Percentiles rank a stretch among this genome's conserved stretches.
Evolutionary conservation across 2,329 filamentous ascomycete genomes (phyloP).

Genomic region (Colletotrichum theobromicola): DNA sequence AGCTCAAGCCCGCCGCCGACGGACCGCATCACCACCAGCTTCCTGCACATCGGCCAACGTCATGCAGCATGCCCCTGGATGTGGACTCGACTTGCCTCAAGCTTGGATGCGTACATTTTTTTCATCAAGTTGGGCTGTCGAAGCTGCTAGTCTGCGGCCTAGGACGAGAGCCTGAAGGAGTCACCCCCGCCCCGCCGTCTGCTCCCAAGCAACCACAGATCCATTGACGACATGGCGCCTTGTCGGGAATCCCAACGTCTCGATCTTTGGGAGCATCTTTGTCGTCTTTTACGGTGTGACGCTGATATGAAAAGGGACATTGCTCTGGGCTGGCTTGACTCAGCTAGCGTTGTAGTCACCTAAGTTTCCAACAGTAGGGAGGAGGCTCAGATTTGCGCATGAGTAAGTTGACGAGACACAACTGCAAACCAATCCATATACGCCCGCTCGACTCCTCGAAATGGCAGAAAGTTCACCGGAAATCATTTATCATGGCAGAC

Average conservation of each 20-base stretch:
- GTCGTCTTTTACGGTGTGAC: not conserved
- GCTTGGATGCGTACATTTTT: not conserved
- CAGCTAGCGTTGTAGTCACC: not conserved
- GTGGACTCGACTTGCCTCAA: not conserved
- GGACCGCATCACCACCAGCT: not conserved
- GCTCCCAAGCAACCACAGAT: not conserved
- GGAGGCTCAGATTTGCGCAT: not conserved
- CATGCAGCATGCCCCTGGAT: not conserved
- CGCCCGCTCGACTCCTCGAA: not conserved
- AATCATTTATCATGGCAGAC: not conserved
- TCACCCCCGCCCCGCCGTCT: not conserved
- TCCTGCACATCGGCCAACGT: not conserved
- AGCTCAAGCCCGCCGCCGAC: not conserved
- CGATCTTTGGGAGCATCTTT: not conserved
- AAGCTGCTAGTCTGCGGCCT: not conserved
- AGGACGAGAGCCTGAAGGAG: not conserved
- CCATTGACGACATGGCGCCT: not conserved
- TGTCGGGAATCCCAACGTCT: fast-evolving
- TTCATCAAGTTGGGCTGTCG: not conserved
- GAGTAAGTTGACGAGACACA: not conserved
- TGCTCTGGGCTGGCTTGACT: not conserved
- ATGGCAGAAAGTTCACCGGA: not conserved
- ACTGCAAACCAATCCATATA: not conserved
- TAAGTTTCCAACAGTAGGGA: not conserved
- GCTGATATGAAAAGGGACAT: not conserved